Base-by-base conservation (phyloP, 345 rosid genomes). In the Pistacia vera region DNA sequence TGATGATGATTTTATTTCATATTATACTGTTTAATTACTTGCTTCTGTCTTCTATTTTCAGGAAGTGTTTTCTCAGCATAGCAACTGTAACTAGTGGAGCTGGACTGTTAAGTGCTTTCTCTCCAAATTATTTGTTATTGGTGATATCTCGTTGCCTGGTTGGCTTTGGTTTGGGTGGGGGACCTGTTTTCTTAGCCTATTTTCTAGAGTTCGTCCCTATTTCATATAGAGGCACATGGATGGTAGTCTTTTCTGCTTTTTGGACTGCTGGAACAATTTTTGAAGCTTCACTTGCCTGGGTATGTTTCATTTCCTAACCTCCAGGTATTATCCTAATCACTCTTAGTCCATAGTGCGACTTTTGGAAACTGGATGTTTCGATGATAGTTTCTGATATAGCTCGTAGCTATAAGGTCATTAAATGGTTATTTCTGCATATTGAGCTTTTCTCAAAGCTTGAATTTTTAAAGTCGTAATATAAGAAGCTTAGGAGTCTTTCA, bases 371-470 rank as follows among this genome's bases (percentile, higher is more conserved):
- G 76, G 99, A 96, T 84, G 80, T 83, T 72, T 64, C 93, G 91
- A 96, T 92, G 97, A 93, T 93, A 61, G 80, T 93, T 71, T 93
- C 98, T 75, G 99, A 96, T 87, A 85, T 92, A 67, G 93, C 98
- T 38, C 93, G 97, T 33, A 92, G 92, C 98, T 93, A 96, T 79
- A 88, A 93, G 94, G 99, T 95, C 49, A 66, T 64, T 36, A 56
- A 57, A n/a, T 20, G 0, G 63, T n/a, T 25, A 30, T 30, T 30
- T 30, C 33, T 30, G 33, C 1, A 1, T 30, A 30, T 30, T 30
- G 33, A 30, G 33, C 33, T 30, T 30, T 30, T 30, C 33, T 30
- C 33, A 30, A 30, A 30, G 33, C 33, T 1, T 30, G 33, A 30
- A 30, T 30, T 30, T 30, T 30, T 2, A 30, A 4, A 38, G 41